Base-by-base conservation (phyloP, 768 basidiomycete species). In the Serendipita sp. region DNA sequence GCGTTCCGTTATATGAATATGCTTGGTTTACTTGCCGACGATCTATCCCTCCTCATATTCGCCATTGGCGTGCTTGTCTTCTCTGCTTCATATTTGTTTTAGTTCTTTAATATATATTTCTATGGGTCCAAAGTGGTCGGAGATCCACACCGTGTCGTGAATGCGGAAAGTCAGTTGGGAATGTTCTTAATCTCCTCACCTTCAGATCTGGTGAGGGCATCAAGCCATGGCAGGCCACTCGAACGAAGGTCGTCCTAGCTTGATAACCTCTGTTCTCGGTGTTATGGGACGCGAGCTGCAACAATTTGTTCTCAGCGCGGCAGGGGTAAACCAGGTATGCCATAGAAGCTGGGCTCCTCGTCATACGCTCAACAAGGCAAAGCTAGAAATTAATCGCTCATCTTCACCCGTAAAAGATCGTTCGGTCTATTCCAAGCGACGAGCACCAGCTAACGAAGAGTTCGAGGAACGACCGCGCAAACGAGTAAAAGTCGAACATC, bases 1-100 rank as follows among this genome's bases (percentile, higher is more conserved):
- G 78, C 76, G 1, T 70, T 88, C 66, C 85, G 83, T 67, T 90
- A 91, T 74, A 65, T 86, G 30, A 82, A 83, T 66, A 83, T 92
- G 79, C 82, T 79, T 5, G 79, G 81, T 1, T 70, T 81, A 30
- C 80, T 90, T 70, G 71, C 89, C 30, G 85, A 92, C 66, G 89
- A 89, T 68, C 72, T 92, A 0, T 81, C 88, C 1, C 82, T 81
- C 1, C 70, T 87, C 3, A 70, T 91, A 3, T 82, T 91, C n/a
- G 86, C 84, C 1, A 71, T 91, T 4, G 89, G 89, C 3, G 70
- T 91, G 66, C 74, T 86, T 30, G 73, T 88, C 4, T 75, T 80
- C 70, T 72, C 83, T 65, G 78, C 83, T 11, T 76, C 78, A 8
- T 83, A 18, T 51, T 1, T 51, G n/a, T 51, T 30, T 60, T 60